A percentile compares a stretch with the other conserved stretches of the same genome.
Conservation (phyloP, 495 filamentous ascomycete species). For the Tuber aestivum region DNA sequence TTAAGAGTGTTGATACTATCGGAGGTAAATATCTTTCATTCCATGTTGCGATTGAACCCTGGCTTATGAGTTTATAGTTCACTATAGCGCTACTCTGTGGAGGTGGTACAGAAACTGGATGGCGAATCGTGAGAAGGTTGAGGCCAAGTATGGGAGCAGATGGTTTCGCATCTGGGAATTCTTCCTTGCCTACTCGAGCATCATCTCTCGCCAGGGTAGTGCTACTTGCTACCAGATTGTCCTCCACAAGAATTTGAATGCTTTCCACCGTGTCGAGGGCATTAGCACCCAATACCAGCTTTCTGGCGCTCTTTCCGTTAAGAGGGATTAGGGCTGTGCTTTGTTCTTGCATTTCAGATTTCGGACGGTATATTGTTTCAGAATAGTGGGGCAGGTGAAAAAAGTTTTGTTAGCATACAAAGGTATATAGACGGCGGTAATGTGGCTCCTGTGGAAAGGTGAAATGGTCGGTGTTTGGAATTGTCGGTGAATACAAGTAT, state of each 20-base stretch:
- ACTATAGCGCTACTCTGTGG: constrained; percentile 97
- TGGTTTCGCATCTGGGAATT: constrained; percentile 99
- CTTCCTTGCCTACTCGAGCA: constrained; percentile 91
- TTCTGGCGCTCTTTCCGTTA: constrained; percentile 57
- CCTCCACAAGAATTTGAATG: constrained; percentile 96
- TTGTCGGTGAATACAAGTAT: neutral
- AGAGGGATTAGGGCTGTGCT: constrained; percentile 20
- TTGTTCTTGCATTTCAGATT: neutral
- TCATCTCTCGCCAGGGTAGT: constrained; percentile 83
- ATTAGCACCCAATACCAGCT: constrained; percentile 69
- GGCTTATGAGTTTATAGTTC: constrained; percentile 84
- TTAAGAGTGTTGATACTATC: constrained; percentile 52
- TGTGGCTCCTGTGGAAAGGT: neutral
- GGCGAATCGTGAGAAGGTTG: constrained; percentile 88
- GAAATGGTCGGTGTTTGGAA: neutral
- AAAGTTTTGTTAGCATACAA: neutral
- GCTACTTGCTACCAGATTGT: constrained; percentile 96
- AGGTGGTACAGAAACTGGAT: constrained; percentile 99
- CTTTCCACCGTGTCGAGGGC: constrained; percentile 86
- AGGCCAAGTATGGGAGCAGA: constrained; percentile 87
- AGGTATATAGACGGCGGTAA: neutral
- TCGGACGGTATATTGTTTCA: neutral
- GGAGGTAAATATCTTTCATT: constrained; percentile 15
- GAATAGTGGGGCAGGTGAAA: neutral
- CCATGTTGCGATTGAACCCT: constrained; percentile 8